Evolutionary conservation across 2,329 filamentous ascomycete species (phyloP).

Genomic region (Xylaria sp.): DNA sequence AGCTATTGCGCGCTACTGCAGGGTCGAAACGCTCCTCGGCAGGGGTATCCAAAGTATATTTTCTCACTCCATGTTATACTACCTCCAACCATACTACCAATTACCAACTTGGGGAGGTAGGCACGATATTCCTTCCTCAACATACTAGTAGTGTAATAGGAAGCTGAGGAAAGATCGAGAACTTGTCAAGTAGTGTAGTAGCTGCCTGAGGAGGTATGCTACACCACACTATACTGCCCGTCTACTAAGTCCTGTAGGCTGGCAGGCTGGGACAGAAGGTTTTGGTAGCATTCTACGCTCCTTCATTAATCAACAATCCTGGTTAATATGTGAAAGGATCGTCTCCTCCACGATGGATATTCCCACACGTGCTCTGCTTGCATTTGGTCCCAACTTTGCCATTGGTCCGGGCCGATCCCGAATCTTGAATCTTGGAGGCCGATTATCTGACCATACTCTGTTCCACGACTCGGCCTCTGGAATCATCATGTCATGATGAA

Average conservation of each 20-base stretch:
- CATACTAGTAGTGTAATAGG: neutral
- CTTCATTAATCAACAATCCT: slow-evolving; percentile 27
- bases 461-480: neutral
- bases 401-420: slow-evolving; percentile 36
- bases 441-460: neutral
- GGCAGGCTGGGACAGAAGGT: no score
- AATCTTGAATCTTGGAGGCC: slow-evolving; percentile 27
- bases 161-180: neutral
- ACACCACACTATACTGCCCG: no score
- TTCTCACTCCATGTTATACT: neutral
- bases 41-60: slow-evolving; percentile 6
- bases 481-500: neutral
- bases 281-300: neutral
- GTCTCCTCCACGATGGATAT: slow-evolving; percentile 15
- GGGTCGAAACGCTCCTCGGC: slow-evolving; percentile 17
- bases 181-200: no score
- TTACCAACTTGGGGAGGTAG: no score
- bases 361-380: slow-evolving; percentile 37
- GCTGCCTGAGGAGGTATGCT: no score
- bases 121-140: no score
- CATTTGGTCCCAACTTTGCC: slow-evolving; percentile 29
- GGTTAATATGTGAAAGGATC: slow-evolving; percentile 32
- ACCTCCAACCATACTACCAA: no score
- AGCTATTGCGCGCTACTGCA: slow-evolving; percentile 23
- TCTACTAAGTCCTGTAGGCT: no score